Base-by-base conservation (phyloP, 805 yeast species). In the Metschnikowia gruessii region DNA sequence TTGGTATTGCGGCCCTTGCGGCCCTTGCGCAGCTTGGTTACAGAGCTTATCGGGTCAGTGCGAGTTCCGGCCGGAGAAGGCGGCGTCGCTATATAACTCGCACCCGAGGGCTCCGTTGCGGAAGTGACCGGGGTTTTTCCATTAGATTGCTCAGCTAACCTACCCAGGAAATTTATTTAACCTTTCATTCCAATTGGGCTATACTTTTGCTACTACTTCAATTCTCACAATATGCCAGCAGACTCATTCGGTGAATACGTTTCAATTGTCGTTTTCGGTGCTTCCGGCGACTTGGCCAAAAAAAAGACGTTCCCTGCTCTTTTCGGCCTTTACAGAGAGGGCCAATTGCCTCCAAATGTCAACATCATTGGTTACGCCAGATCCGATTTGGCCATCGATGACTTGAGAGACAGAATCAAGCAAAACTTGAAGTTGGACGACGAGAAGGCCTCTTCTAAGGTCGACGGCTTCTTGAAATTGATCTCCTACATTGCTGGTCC, bases 211-310 rank as follows among this genome's bases (percentile, higher is more conserved):
- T 42, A 19, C 15, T 9, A 32, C 24, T n/a, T 32, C 37, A 24
- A 43, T 29, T 39, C 19, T 11, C 33, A 45, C 32, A 34, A 26
- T 11, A 65, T 64, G 68, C 56, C 67, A 18, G 50, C 61, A 16
- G 60, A 64, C 46, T 42, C 75, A 49, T 86, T 85, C 65, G 82
- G 79, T 49, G 80, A 84, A 53, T 71, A 85, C 68, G 82, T 87
- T 8, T 74, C 81, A 36, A 76, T 91, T 58, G 87, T 84, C 22
- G 95, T 91, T 26, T 86, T 90, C 59, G 97, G 97, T 43, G 97
- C 97, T 37, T 87, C 95, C 18, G 97, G 97, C 43, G 97, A 91
- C 66, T 75, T 91, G 54, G 96, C 97, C 46, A 89, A 88, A 73
- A 91, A 91, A 82, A 91, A 91, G 72, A 91, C 97, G 2, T 89